Evolutionary conservation across 805 yeast genomes (phyloP), one percentile per base, ranked within the genome.

Genomic region (Candida parachauliodes): DNA sequence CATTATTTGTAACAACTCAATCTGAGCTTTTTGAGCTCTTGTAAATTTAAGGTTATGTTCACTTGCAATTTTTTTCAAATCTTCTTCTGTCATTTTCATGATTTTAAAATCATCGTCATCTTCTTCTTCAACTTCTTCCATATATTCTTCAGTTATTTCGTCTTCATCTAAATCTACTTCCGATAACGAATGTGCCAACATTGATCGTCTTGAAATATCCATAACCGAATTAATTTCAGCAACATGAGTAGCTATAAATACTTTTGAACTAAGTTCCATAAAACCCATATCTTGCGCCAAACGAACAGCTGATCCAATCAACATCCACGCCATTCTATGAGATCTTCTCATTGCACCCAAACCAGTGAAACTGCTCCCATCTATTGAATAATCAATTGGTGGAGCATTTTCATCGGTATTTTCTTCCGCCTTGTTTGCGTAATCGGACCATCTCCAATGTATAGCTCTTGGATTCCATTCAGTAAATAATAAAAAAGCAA

Each of bases 401-500:
- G 29, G 23, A 6, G 15, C 25, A 15, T 36, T 36, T 24, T 37
- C 37, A 12, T 42, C 45, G 28, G 33, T 40, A n/a, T 25, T 41
- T 39, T 72, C 79, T 7, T 74, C 81, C 0, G 76, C 69, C 34
- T 64, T 59, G 49, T 83, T 82, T 1, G 91, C 95, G 60, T 87
- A 85, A 59, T 89, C 95, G 1, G 79, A 62, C 85, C 91, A 78
- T 46, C 88, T 65, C 82, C 88, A 83, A 57, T 88, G 96, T 43
- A 88, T 88, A 3, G 96, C 95, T 37, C 96, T 67, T 3, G 96
- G 96, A 49, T 88, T 88, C 98, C 98, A 89, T 57, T 91, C 97
- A 0, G 96, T 85, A 49, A 87, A 82, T 12, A 89, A 65, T 34
- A 89, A 60, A 52, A 89, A 86, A 1, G 96, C 89, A 43, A 84